Conservation (phyloP, 2,329 filamentous ascomycete genomes). For the Fonsecaea monophora region DNA sequence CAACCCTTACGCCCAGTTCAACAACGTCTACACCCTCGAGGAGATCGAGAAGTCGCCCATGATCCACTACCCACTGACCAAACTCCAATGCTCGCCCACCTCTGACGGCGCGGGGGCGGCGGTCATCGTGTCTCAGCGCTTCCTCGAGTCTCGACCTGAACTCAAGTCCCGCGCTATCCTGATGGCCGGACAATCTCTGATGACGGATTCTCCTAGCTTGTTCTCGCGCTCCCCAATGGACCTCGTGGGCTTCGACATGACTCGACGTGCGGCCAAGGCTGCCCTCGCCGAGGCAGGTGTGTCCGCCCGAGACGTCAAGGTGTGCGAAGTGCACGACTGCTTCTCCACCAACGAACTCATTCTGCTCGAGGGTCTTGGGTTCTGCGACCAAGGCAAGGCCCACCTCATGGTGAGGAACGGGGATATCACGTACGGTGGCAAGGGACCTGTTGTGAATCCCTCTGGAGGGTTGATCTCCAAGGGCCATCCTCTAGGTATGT, state of each 20-base stretch:
- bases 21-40: conserved; percentile 85
- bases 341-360: conserved; percentile 96
- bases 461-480: conserved; percentile 95
- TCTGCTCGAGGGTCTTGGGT: conserved; percentile 81
- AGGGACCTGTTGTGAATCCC: conserved; percentile 79
- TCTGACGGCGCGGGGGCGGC: conserved; percentile 91
- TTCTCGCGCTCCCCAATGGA: conserved; percentile 82
- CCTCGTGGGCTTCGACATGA: conserved; percentile 89
- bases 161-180: conserved; percentile 80
- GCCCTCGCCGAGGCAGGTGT: conserved; percentile 79
- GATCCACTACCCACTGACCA: conserved; percentile 88
- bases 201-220: conserved; percentile 80
- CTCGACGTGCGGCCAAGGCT: conserved; percentile 68
- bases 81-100: conserved; percentile 96
- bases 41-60: conserved; percentile 77
- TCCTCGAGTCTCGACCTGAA: conserved; percentile 86
- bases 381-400: conserved; percentile 79
- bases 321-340: conserved; percentile 95
- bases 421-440: conserved; percentile 89
- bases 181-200: conserved; percentile 84
- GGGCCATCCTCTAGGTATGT: conserved; percentile 81
- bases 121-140: conserved; percentile 84
- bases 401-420: conserved; percentile 87
- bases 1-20: conserved; percentile 98
- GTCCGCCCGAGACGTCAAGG: conserved; percentile 71